Evolutionary conservation across 495 filamentous ascomycete species (phyloP).

Genomic region (Penicillium coffeae): DNA sequence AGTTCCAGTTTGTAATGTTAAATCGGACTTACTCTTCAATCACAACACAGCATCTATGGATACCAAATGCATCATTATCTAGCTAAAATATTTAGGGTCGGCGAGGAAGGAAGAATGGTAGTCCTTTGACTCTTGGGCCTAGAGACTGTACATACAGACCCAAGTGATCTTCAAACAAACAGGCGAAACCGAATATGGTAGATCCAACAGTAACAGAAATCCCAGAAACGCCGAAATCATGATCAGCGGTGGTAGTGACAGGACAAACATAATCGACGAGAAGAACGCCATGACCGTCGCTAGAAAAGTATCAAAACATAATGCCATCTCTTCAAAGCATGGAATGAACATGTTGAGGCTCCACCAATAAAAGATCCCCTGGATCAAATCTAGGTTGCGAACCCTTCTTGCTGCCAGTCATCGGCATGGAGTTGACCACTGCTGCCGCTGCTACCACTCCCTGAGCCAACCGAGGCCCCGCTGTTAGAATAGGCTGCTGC

Average conservation of each 20-base stretch:
- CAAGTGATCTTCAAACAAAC: conserved; percentile 9
- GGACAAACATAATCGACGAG: conserved; percentile 4
- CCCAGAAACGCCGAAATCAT: conserved; percentile 18
- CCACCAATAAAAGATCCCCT: background rate
- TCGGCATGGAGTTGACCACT: conserved; percentile 46
- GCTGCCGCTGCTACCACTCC: conserved; percentile 20
- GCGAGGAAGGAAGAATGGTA: background rate
- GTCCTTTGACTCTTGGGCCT: background rate
- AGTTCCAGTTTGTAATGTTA: no score
- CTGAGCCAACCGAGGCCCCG: conserved; percentile 29
- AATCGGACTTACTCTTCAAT: no score
- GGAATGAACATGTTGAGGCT: background rate
- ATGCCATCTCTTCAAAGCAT: conserved; percentile 1
- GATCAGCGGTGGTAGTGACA: conserved; percentile 10
- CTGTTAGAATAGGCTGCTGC: conserved; percentile 38
- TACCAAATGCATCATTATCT: background rate
- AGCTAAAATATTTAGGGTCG: background rate
- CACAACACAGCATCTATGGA: no score
- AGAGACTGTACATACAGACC: conserved; percentile 13
- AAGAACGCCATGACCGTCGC: conserved; percentile 22
- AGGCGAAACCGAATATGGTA: background rate
- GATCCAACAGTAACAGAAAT: background rate
- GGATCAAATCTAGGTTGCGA: conserved; percentile 27
- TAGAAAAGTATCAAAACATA: conserved; percentile 10
- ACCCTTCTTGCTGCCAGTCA: conserved; percentile 62